Base-by-base conservation (phyloP, 306 rosid genomes). In the Gillenia trifoliata region DNA sequence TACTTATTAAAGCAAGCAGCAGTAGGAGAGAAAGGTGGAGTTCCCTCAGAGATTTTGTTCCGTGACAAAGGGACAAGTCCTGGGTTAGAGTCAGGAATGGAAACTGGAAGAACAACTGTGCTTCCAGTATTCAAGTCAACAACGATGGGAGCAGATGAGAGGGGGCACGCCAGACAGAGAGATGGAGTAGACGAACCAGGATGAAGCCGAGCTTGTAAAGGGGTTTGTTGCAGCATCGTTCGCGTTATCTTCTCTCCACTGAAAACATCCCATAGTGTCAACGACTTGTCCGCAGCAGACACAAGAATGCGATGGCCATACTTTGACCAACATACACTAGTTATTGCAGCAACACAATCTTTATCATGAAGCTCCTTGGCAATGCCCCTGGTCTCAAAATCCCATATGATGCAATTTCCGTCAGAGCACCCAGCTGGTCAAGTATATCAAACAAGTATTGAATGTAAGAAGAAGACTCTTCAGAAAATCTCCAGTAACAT, bases 331-430 rank as follows among this genome's bases (percentile, higher is more conserved):
- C 89, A 86, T n/a, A 90, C 85, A 76, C 92, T 86, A 33, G 90
- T 86, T 57, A 90, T 79, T 5, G 88, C 89, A 68, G 95, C 87
- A 75, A 83, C 79, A 76, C 96, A 90, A 40, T 90, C 99, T 71
- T 77, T 74, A 78, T 92, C 98, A 26, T 69, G 84, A 41, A 95
- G 97, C 86, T 83, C 93, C 79, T 95, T 95, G 38, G 98, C 92
- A 60, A 95, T 83, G 33, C 98, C 99, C 88, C 99, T 86, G 66
- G 96, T 90, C 83, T 90, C 94, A 6, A 95, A 95, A 86, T 95
- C 99, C 98, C 99, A 95, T 41, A 95, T 80, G 71, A 95, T 72
- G 77, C 98, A 92, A 47, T 90, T 95, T 83, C 99, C 99, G 72
- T 92, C 98, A 59, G 91, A 86, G 90, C 97, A 90, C 34, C 99